phyloP scores from a whole-genome alignment of 192 early-diverging fungal species.

The Gaertneriomyces semiglobifer region DNA sequence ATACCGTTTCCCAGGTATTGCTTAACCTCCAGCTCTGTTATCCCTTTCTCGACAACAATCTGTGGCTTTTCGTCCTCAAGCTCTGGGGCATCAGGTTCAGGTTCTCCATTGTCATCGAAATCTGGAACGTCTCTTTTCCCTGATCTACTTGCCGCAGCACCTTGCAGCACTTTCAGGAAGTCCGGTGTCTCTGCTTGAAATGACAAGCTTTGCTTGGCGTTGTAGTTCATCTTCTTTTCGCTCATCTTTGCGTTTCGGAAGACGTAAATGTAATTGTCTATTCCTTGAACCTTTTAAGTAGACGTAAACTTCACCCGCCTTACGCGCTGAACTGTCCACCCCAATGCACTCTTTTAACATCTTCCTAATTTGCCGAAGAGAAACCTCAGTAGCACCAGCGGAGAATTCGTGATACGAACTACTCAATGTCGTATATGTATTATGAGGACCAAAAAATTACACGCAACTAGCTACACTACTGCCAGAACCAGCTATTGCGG shows the following conservation, averaged over 20 bases:
- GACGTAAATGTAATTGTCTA: too few species aligned
- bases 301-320: not conserved
- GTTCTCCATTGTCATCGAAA: slow-evolving; percentile 21
- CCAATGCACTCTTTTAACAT: not conserved
- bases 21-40: slow-evolving; percentile 25
- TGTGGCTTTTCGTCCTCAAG: slow-evolving; percentile 30
- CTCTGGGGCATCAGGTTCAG: slow-evolving; percentile 24
- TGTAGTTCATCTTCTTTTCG: too few species aligned
- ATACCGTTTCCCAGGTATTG: slow-evolving; percentile 15
- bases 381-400: not conserved
- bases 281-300: too few species aligned
- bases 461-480: too few species aligned
- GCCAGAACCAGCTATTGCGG: too few species aligned
- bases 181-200: slow-evolving; percentile 28
- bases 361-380: not conserved
- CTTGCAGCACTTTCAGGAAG: slow-evolving; percentile 21
- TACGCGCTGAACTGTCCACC: not conserved
- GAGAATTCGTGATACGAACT: not conserved
- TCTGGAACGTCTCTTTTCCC: slow-evolving; percentile 2
- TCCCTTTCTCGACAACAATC: slow-evolving; percentile 24
- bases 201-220: slow-evolving; percentile 17
- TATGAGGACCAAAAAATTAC: too few species aligned
- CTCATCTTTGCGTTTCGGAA: too few species aligned
- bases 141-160: not conserved
- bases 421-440: too few species aligned